These are phyloP conservation scores for Cladosporium sp. DNA, from an alignment of 2,329 filamentous ascomycete genomes.

Conservation along the genomic window DNA sequence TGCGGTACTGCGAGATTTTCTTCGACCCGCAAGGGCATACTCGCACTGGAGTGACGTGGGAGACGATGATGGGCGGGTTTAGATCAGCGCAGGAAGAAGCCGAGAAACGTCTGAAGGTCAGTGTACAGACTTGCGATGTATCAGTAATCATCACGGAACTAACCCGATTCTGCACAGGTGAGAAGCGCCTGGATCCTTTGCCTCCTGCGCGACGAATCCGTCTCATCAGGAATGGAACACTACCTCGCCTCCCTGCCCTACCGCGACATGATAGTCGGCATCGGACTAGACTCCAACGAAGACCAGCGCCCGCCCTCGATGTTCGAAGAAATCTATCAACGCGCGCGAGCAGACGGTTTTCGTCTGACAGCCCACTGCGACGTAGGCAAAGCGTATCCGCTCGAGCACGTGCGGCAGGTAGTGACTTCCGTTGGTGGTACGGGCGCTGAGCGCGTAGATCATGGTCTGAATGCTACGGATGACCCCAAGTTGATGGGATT, in stretches of 20 bases:
- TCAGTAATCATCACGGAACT: neutral
- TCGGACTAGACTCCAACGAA: conserved; percentile 48
- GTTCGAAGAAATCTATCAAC: conserved; percentile 40
- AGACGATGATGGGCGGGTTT: conserved; percentile 35
- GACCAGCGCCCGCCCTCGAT: conserved; percentile 43
- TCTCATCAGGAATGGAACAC: conserved; percentile 36
- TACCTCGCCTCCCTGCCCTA: conserved; percentile 40
- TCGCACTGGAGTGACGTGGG: conserved; percentile 31
- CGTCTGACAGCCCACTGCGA: conserved; percentile 50
- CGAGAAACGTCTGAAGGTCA: conserved; percentile 8
- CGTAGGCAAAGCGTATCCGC: conserved; percentile 47
- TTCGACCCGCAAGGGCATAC: conserved; percentile 44
- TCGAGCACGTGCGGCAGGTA: conserved; percentile 41
- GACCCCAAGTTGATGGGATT: conserved; percentile 30
- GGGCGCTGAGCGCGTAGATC: conserved; percentile 39
- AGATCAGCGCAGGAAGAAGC: conserved; percentile 18
- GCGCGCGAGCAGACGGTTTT: conserved; percentile 39
- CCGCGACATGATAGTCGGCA: conserved; percentile 41
- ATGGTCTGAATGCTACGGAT: conserved; percentile 40
- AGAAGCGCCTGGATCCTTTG: conserved; percentile 38
- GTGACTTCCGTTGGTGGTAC: conserved; percentile 26
- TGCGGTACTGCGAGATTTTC: conserved; percentile 40
- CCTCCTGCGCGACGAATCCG: conserved; percentile 39
- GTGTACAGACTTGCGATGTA: neutral
- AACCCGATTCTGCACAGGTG: neutral